Evolutionary conservation across 2,329 filamentous ascomycete species (phyloP), one percentile per base, ranked within the genome.

Genomic region (Aspergillus alliaceus): DNA sequence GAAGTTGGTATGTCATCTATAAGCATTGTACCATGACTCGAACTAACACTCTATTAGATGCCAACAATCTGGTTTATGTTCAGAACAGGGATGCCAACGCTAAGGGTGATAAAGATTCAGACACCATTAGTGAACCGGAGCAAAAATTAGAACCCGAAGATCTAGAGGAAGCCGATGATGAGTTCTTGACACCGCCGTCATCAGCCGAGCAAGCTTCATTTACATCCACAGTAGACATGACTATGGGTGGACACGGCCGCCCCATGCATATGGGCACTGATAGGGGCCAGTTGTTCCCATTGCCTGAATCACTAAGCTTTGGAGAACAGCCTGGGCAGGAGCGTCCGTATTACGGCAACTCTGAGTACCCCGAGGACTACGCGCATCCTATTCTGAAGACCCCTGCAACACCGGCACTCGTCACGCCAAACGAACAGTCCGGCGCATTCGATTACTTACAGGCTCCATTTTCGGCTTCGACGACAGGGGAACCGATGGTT

Each of bases 11-110:
- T 52, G 72, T 64, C 9, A 20, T 0, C 18, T 12, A 11, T 15
- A 35, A 54, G 31, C 2, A 27, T 34, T 18, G 4, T 37, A 7
- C 15, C 3, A 27, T 47, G 40, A 42, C 51, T 39, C 37, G 4
- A 18, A 18, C 27, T 48, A 32, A 58, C 50, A 24, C 27, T 24
- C 32, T 52, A 20, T 14, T 27, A 76, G 75, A 77, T 56, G 65
- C 62, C 24, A 69, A 61, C 48, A 70, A 72, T 48, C 57, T 74
- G 6, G 68, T 76, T 15, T 77, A 75, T 59, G 72, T 77, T 20
- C 61, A 69, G 51, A 74, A 76, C 58, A 66, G 71, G 27, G 73
- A 74, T 18, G 64, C 70, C 6, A 72, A 66, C 49, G 65, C 65
- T 15, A 72, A 71, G 62, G 60, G 65, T 12, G 65, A 71, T 22